Evolutionary conservation across 306 rosid species (phyloP), one percentile per base, ranked within the genome.

Genomic region (Trifolium fragiferum): DNA sequence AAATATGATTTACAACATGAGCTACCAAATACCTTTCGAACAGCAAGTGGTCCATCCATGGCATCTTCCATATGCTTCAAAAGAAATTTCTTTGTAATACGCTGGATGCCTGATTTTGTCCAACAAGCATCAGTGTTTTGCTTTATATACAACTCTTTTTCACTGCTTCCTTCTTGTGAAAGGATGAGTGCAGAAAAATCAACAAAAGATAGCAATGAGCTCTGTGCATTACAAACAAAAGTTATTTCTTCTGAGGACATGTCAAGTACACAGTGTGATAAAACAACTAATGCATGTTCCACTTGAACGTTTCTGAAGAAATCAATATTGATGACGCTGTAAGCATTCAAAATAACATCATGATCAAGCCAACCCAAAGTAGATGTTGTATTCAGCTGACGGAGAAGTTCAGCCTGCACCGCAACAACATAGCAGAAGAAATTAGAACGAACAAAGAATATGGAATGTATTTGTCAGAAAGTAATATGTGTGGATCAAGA

Each of bases 261-360:
- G 85, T 94, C 94, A 79, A 79, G 88, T 78, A 94, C 97, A 80
- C 88, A 94, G 75, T 94, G 98, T 18, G 98, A 90, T 81, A 94
- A 77, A 82, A 94, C 73, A 78, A 94, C 84, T 68, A 88, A 81
- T 49, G 90, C 87, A 38, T 91, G 96, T 51, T 91, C 90, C 72
- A 80, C 89, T 40, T 47, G 83, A 46, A 87, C 62, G 6, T 57
- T 57, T 82, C 72, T 57, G 80, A 94, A 94, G 65, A 94, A 87
- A 77, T 90, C 86, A 40, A 37, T 73, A 68, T 78, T 75, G 46
- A 91, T 88, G 76, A 66, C 81, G 58, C 72, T 75, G 73, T 94
- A 94, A 68, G 90, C 86, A 70, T 83, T 63, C 57, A 86, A 70
- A 59, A 94, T 84, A 20, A 78, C 78, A 81, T 90, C 97, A 81